Evolutionary conservation across 306 rosid species (phyloP), one percentile per base, ranked within the genome.

Genomic region (Gillenia trifoliata): DNA sequence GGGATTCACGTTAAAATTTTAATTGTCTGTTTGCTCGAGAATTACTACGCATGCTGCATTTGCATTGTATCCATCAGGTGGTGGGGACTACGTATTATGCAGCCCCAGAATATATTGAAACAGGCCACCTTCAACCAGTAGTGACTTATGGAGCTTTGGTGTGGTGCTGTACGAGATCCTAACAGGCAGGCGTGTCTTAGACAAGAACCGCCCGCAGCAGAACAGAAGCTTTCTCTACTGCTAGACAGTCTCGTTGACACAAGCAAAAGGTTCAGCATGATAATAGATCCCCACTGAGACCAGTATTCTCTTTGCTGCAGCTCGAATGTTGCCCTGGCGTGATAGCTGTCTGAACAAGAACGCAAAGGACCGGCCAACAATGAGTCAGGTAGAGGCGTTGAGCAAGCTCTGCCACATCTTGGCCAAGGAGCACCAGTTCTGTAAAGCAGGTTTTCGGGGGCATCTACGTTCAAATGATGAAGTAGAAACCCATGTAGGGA

Each of bases 21-120:
- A 30, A 1, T 57, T 74, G 8, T 52, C 55, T 17, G 33, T 36
- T 1, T 68, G 7, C 36, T 41, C 17, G 11, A 54, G 31, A n/a
- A 22, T 70, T 36, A 47, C 57, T 64, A 22, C 29, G 59, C 34
- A 43, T 49, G 23, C 29, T 79, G 66, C 38, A 2, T 78, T 71
- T 50, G 13, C 34, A 54, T 26, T 63, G 65, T 76, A 8, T 57
- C 12, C 25, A 54, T 20, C 87, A 95, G 99, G 97, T 90, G 60
- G 93, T 95, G 26, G 99, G 99, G 75, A 95, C 99, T 80, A 83
- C 13, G 99, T 98, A 63, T n/a, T 95, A 95, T 81, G 99, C 98
- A 25, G 98, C 99, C 0, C 99, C 99, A 1, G 99, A 95, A 61
- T 95, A 95, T 45, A 4, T 95, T 3, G 84, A 86, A 73, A 92